Evolutionary conservation across 2,329 filamentous ascomycete species (phyloP), one percentile per base, ranked within the genome.

Genomic region (Tolypocladium capitatum): DNA sequence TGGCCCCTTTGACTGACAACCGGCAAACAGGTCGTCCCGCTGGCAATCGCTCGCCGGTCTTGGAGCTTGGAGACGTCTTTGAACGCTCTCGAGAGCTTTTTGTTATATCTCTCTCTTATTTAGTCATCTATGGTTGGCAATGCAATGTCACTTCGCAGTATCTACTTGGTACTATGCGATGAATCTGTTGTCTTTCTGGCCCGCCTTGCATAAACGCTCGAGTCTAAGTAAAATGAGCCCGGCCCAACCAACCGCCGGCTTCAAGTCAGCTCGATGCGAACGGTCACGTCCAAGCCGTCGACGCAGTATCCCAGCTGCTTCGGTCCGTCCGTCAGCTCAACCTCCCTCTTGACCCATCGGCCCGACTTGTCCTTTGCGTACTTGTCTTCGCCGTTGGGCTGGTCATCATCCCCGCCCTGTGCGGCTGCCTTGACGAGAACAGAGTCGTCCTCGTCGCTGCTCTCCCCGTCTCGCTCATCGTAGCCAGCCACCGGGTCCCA

Each of bases 281-380:
- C 75, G 52, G 67, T 78, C 10, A 79, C 86, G 58, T 86, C 81
- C 51, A 70, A 62, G 0, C 83, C 81, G 60, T 94, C 88, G 49
- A 96, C 80, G 65, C 83, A 88, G 57, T 88, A 91, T 1, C 88
- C 88, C 54, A 95, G 72, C 63, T 86, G 81, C 57, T 86, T 80
- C 10, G 87, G 90, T 13, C 87, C 84, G 57, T 91, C 83, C 48
- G 76, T 76, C 47, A 96, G 72, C 63, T 90, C 84, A 31, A 89
- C 81, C 63, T 94, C 87, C 49, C 89, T 74, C 63, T 82, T 83
- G 44, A 89, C 73, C 73, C 84, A 89, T 52, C 80, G 74, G 1
- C 75, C 79, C 11, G 68, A 63, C 51, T 64, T 70, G 34, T 49
- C 53, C 24, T 53, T 44, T 9, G 38, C 46, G 11, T 56, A 52